A percentile compares a stretch with the other conserved stretches of the same genome.
phyloP scores from a whole-genome alignment of 495 filamentous ascomycete species.

The Sabuloglossum arenarium region DNA sequence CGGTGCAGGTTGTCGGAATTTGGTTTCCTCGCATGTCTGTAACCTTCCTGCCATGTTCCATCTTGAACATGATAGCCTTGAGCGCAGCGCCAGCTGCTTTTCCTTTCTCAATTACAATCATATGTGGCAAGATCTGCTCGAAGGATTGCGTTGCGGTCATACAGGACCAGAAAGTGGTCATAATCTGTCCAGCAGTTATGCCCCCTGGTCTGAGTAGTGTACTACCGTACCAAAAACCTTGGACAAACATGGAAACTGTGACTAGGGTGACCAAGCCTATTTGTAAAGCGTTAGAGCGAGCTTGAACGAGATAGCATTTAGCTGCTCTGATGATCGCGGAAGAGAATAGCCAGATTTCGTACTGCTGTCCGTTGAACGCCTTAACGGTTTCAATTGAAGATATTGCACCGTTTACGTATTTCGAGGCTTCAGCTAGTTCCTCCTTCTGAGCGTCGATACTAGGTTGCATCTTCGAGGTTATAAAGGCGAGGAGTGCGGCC shows the following conservation, averaged over 20 bases:
- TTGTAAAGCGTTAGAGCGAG: constrained; percentile 43
- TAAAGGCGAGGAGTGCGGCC: constrained; percentile 30
- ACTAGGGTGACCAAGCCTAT: constrained; percentile 51
- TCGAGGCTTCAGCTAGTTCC: constrained; percentile 50
- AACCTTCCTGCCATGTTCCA: constrained; percentile 13
- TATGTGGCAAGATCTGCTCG: constrained; percentile 49
- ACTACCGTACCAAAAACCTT: constrained; percentile 82
- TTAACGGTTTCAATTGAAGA: constrained; percentile 72
- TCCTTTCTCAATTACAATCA: constrained; percentile 59
- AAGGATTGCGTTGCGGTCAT: constrained; percentile 55
- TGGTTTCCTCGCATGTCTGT: constrained; percentile 11
- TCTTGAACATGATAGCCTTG: constrained; percentile 21
- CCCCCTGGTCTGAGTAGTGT: constrained; percentile 33
- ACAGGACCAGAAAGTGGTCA: constrained; percentile 73
- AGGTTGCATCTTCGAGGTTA: constrained; percentile 38
- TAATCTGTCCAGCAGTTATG: constrained; percentile 42
- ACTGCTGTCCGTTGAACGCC: constrained; percentile 54
- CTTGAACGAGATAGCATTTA: constrained; percentile 43
- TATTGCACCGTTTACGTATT: constrained; percentile 46
- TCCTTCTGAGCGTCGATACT: constrained; percentile 47
- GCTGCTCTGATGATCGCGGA: constrained; percentile 36
- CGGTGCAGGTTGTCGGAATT: constrained; percentile 26
- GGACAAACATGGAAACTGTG: constrained; percentile 62
- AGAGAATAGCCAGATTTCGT: constrained; percentile 46
- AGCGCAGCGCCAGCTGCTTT: constrained; percentile 49